Evolutionary conservation across 179 eudicot genomes (phyloP).

Genomic region (Beta lomatogona): DNA sequence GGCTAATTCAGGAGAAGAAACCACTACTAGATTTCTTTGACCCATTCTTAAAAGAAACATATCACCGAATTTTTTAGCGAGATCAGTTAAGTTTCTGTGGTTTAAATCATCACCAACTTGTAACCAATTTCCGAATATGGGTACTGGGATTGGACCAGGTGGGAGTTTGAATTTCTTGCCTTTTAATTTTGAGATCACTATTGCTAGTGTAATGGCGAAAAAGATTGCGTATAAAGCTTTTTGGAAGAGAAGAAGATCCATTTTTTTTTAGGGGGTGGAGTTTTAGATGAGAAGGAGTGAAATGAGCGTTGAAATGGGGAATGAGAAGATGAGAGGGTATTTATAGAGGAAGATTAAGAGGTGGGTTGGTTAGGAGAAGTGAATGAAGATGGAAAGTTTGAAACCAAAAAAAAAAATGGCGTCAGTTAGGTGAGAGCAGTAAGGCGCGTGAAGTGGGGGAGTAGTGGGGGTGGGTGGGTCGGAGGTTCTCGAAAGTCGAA

Average conservation of each 20-base stretch:
- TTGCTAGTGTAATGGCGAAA: slow-evolving; percentile 22
- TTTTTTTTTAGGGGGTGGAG: background rate
- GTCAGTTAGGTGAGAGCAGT: background rate
- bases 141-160: slow-evolving; percentile 37
- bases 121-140: slow-evolving; percentile 40
- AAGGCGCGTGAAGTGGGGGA: background rate
- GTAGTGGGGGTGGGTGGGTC: background rate
- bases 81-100: slow-evolving; percentile 33
- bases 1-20: slow-evolving; percentile 40
- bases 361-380: background rate
- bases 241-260: slow-evolving; percentile 37
- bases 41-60: slow-evolving; percentile 34
- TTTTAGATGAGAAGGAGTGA: background rate
- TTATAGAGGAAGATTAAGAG: background rate
- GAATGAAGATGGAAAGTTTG: background rate
- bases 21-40: slow-evolving; percentile 35
- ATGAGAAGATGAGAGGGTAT: background rate
- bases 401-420: background rate
- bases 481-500: background rate
- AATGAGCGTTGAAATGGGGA: background rate
- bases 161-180: slow-evolving; percentile 35
- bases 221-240: slow-evolving; percentile 32
- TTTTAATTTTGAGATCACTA: slow-evolving; percentile 23
- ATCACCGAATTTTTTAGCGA: slow-evolving; percentile 39
- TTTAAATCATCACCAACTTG: slow-evolving; percentile 45